Evolutionary conservation across 345 rosid species (phyloP), one percentile per base, ranked within the genome.

Genomic region (Populus ilicifolia): DNA sequence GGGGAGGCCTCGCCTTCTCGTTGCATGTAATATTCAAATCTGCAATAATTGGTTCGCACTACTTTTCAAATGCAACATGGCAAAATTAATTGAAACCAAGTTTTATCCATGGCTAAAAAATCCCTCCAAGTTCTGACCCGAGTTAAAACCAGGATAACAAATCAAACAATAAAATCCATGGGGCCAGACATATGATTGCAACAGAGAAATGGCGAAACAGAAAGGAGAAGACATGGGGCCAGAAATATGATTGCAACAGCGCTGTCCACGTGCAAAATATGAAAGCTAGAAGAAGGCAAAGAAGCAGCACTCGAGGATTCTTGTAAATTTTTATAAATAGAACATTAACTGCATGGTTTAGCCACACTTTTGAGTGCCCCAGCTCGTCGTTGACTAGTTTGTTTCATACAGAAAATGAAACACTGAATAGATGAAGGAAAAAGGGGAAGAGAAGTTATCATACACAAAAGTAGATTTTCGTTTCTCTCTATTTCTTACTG

Each of bases 351-450:
- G 70, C 88, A 77, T 43, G 56, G 61, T 75, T 70, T 77, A 46
- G 76, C 76, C 18, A 75, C 18, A 64, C 62, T 56, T 43, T 39
- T 62, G 10, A 56, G 52, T 46, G 67, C 68, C 48, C 64, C 48
- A 23, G 44, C 66, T 77, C 52, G 59, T 70, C 75, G 54, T 69
- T 36, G 66, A 75, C 77, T 63, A 73, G 78, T 63, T 23, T 76
- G 87, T 86, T 87, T 89, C 91, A 88, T 87, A 73, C 80, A 81
- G 89, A 81, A 41, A 75, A 89, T 86, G 89, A 86, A 87, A 89
- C 87, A 80, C 17, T 20, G 30, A 76, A 29, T 69, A 71, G 54
- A 76, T 72, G 44, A 38, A 35, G 72, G 75, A 72, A 54, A 33
- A 85, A 62, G 72, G 6, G 70, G 61, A 52, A 67, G 64, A 8